Evolutionary conservation across 352 stramenopile species (phyloP).

Genomic region (Hyaloperonospora arabidopsidis): DNA sequence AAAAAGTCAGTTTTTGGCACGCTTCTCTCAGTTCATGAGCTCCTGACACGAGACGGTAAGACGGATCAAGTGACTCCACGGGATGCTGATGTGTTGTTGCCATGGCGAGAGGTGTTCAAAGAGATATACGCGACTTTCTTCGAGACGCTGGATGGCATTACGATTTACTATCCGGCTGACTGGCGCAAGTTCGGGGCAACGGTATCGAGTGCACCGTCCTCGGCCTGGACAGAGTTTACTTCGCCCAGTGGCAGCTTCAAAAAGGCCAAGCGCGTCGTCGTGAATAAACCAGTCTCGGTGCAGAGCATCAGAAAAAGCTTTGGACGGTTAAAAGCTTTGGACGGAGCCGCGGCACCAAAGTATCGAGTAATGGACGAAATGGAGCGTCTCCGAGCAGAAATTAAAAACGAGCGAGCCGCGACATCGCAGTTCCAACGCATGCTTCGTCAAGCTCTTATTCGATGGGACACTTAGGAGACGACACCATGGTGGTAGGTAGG

Average conservation of each 20-base stretch:
- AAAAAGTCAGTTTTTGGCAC: conserved; percentile 50
- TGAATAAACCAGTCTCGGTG: conserved; percentile 21
- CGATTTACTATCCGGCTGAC: conserved; percentile 34
- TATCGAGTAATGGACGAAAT: conserved; percentile 26
- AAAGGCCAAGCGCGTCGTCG: conserved; percentile 8
- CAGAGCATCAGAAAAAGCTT: conserved; percentile 39
- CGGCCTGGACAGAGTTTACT: not conserved
- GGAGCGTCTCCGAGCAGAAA: conserved; percentile 44
- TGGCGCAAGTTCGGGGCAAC: conserved; percentile 16
- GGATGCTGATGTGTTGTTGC: conserved; percentile 26
- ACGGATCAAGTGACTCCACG: conserved; percentile 10
- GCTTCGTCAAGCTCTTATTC: conserved; percentile 44
- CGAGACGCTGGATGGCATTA: conserved; percentile 44
- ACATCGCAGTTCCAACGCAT: conserved; percentile 51
- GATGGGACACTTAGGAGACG: conserved; percentile 30
- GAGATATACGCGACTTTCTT: conserved; percentile 58
- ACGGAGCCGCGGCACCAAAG: conserved; percentile 13
- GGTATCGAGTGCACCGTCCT: conserved; percentile 6
- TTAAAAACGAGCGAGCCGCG: conserved; percentile 41
- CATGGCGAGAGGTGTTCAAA: conserved; percentile 51
- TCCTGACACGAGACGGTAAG: conserved; percentile 17
- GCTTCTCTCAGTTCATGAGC: conserved; percentile 48
- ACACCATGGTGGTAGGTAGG: no score
- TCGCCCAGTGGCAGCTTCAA: not conserved
- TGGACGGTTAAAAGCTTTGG: conserved; percentile 14